Evolutionary conservation across 2,329 filamentous ascomycete species (phyloP).

Genomic region (Lasiodiplodia sp.): DNA sequence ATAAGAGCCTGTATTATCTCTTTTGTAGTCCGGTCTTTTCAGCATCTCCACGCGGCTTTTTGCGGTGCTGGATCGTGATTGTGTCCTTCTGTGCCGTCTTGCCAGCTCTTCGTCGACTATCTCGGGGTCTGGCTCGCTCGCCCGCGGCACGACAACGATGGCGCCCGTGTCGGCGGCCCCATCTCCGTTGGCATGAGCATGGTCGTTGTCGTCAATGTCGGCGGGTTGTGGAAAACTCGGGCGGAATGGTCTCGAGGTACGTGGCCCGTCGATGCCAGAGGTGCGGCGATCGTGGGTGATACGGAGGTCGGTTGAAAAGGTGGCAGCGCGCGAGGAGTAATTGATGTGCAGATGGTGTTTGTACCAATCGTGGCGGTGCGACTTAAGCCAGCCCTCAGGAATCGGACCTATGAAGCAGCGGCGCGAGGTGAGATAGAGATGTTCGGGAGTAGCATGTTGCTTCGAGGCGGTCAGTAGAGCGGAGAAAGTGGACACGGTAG

Average conservation of each 20-base stretch:
- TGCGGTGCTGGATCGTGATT: background rate
- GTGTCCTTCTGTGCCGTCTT: background rate
- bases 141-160: conserved; percentile 14
- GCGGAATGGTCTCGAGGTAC: conserved; percentile 46
- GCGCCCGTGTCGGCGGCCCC: background rate
- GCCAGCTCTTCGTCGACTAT: conserved; percentile 21
- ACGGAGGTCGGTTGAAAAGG: conserved; percentile 60
- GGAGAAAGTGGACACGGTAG: background rate
- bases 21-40: conserved; percentile 1
- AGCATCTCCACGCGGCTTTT: background rate
- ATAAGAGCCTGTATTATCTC: conserved; percentile 23
- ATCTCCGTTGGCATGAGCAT: conserved; percentile 35
- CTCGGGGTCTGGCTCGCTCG: conserved; percentile 12
- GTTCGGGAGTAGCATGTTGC: conserved; percentile 68
- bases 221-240: conserved; percentile 54
- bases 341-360: conserved; percentile 56
- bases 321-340: conserved; percentile 53
- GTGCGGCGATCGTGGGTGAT: conserved; percentile 53
- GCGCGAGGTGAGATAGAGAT: conserved; percentile 67
- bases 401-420: conserved; percentile 72
- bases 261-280: conserved; percentile 51
- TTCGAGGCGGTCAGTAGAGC: conserved; percentile 37
- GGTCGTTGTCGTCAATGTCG: conserved; percentile 41
- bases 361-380: conserved; percentile 70
- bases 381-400: conserved; percentile 69